Evolutionary conservation across 2,329 filamentous ascomycete genomes (phyloP).

Genomic region (Colletotrichum shisoi): DNA sequence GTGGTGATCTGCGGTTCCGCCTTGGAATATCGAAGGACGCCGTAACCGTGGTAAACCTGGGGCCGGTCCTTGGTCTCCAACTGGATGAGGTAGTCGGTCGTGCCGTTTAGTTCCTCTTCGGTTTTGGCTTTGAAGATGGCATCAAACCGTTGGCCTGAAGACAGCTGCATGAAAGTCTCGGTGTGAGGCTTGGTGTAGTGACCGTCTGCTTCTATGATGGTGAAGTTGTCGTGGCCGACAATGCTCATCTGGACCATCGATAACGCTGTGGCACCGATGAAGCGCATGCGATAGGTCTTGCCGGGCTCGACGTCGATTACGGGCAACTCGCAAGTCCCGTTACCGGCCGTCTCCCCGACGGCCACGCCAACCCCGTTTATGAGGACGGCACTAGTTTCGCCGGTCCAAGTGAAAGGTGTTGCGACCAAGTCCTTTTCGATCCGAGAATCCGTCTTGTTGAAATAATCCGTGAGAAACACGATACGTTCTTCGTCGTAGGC

Average conservation of each 20-base stretch:
- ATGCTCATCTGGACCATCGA: slow-evolving; percentile 63
- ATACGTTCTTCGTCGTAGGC: slow-evolving; percentile 69
- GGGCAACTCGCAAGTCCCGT: slow-evolving; percentile 53
- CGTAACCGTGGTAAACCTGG: slow-evolving; percentile 56
- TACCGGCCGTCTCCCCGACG: slow-evolving; percentile 40
- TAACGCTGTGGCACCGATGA: slow-evolving; percentile 65
- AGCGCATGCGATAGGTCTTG: slow-evolving; percentile 68
- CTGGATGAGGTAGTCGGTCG: slow-evolving; percentile 56
- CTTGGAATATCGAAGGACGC: slow-evolving; percentile 55
- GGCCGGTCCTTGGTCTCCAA: slow-evolving; percentile 61
- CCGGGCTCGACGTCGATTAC: slow-evolving; percentile 67
- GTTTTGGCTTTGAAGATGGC: slow-evolving; percentile 63
- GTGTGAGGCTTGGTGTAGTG: slow-evolving; percentile 59
- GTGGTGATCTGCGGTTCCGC: slow-evolving; percentile 25
- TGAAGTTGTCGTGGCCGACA: slow-evolving; percentile 63
- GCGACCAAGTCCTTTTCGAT: slow-evolving; percentile 61
- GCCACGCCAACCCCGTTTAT: slow-evolving; percentile 61
- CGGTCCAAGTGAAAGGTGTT: slow-evolving; percentile 64
- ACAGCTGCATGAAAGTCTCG: slow-evolving; percentile 62
- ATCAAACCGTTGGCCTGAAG: slow-evolving; percentile 68
- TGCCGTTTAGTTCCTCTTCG: slow-evolving; percentile 50
- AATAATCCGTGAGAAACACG: slow-evolving; percentile 65
- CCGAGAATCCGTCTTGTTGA: slow-evolving; percentile 59
- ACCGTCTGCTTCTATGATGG: slow-evolving; percentile 68
- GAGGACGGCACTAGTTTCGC: slow-evolving; percentile 64